These are phyloP conservation scores for Glomus cerebriforme DNA, from an alignment of 192 early-diverging fungal species.

Conservation along the genomic window DNA sequence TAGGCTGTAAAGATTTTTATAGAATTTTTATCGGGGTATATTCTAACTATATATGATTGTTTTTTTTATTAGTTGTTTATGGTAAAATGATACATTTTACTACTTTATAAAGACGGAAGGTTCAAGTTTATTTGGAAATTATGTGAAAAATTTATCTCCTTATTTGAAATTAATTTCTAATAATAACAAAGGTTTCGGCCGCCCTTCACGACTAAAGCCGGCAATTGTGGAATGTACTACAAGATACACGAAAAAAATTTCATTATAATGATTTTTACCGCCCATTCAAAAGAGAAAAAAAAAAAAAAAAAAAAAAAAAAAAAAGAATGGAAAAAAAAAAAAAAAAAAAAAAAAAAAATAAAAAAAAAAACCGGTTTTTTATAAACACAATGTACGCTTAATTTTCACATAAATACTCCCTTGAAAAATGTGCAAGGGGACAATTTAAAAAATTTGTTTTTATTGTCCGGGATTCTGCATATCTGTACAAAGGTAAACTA, in stretches of 20 bases:
- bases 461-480: not conserved
- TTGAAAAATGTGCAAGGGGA: not conserved
- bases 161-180: not conserved
- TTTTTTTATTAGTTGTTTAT: too few species aligned
- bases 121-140: too few species aligned
- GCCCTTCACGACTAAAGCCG: not conserved
- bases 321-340: too few species aligned
- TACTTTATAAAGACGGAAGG: too few species aligned
- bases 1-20: too few species aligned
- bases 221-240: not conserved
- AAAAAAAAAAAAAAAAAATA: too few species aligned
- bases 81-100: too few species aligned
- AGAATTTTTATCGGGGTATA: too few species aligned
- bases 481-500: not conserved
- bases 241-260: not conserved
- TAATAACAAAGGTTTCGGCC: not conserved
- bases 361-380: too few species aligned
- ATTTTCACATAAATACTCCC: not conserved
- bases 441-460: not conserved
- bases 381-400: not conserved
- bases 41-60: too few species aligned
- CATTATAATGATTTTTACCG: not conserved
- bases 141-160: not conserved
- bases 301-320: too few species aligned
- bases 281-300: too few species aligned